Evolutionary conservation across 1,139 yeast species (phyloP), one percentile per base, ranked within the genome.

Genomic region (Geotrichum candidum): DNA sequence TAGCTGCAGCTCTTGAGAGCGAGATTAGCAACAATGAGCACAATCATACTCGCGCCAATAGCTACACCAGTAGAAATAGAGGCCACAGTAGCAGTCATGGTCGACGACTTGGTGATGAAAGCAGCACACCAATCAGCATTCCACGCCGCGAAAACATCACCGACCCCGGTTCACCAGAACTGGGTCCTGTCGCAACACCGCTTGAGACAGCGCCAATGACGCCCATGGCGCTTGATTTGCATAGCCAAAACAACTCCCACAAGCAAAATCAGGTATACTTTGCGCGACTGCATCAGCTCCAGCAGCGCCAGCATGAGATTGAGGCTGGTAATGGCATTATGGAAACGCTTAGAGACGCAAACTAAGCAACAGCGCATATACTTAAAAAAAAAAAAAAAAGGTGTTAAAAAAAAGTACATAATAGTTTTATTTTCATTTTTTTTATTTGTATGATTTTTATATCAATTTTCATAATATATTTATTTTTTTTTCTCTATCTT

Each of bases 201-300:
- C 41, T 56, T 23, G 63, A 57, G 27, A 45, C 57, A 3, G 61
- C 60, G 13, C 63, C 63, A 9, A 63, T 63, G 65, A 63, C 65
- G 23, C 65, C 65, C 10, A 63, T 63, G 65, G 58, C 58, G 18
- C 55, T 63, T 9, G 65, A 63, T 38, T 29, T 50, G 27, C 58
- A 58, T 13, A 52, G 55, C 31, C 59, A 57, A 22, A 38, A 57
- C 11, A 57, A 25, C 23, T 52, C 55, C 6, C 15, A 41, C 23
- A 31, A 33, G 23, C 59, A 57, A 48, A 57, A 41, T 27, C 59
- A 57, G 31, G 9, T 33, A 38, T 56, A 51, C 41, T 41, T 56
- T 31, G 31, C 58, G 18, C 54, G 45, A 4, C 29, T 46, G 53
- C 58, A 55, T 5, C 53, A 55, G 15, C 45, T 56, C 10, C 58